Evolutionary conservation across 2,329 filamentous ascomycete species (phyloP).

Genomic region (Zasmidium citrigriseum): DNA sequence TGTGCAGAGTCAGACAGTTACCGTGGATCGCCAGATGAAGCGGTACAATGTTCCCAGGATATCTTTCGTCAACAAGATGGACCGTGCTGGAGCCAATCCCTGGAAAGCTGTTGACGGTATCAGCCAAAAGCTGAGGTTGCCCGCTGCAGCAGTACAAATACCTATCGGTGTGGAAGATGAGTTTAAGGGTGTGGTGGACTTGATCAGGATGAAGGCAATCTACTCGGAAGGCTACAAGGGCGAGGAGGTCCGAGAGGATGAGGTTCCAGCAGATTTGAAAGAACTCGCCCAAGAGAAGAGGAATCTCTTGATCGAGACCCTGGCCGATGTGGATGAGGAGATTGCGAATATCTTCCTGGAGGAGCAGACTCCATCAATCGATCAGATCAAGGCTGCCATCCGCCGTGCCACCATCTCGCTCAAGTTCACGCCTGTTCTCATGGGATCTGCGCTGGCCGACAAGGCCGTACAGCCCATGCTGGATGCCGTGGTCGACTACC

Average conservation of each 20-base stretch:
- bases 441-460: slow-evolving; percentile 93
- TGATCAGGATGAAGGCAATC: slow-evolving; percentile 88
- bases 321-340: slow-evolving; percentile 96
- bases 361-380: slow-evolving; percentile 73
- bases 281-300: slow-evolving; percentile 80
- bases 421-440: slow-evolving; percentile 92
- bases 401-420: slow-evolving; percentile 83
- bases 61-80: slow-evolving; percentile 99
- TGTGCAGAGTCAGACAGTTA: slow-evolving; percentile 97
- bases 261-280: slow-evolving; percentile 78
- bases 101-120: slow-evolving; percentile 98
- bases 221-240: slow-evolving; percentile 86
- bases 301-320: slow-evolving; percentile 83
- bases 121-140: slow-evolving; percentile 91
- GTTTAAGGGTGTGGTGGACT: slow-evolving; percentile 88
- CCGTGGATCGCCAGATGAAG: slow-evolving; percentile 97
- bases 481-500: slow-evolving; percentile 92
- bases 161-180: slow-evolving; percentile 91
- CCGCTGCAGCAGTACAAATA: slow-evolving; percentile 89
- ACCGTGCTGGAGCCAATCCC: slow-evolving; percentile 96
- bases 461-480: slow-evolving; percentile 96
- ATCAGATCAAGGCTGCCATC: slow-evolving; percentile 90
- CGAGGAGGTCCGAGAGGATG: slow-evolving; percentile 74
- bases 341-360: slow-evolving; percentile 95
- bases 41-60: slow-evolving; percentile 94